Base-by-base conservation (phyloP, 129 eudicot genomes). In the Escallonia herrerae region DNA sequence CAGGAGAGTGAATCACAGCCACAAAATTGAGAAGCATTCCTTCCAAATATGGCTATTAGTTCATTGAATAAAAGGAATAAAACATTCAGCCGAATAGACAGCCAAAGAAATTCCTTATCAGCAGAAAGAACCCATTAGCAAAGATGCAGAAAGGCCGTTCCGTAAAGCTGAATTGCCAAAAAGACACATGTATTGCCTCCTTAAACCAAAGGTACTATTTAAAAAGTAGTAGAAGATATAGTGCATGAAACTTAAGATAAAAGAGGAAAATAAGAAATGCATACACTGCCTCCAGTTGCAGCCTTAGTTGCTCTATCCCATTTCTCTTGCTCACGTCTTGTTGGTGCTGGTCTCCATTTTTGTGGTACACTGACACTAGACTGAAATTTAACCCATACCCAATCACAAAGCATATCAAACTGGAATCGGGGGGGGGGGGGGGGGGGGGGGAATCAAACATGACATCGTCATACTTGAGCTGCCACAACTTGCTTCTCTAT, bases 271-370 rank as follows among this genome's bases (percentile, higher is more conserved):
- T 5, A 53, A 65, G 11, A 73, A 2, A 51, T 37, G 75, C 87
- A 65, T 89, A 94, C 99, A 74, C 86, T 94, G 81, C 99, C 99
- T 77, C 93, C 96, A 2, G 96, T 89, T 69, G 99, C 90, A 46
- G 90, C 96, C 81, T 89, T 89, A 56, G 87, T 45, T 68, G 99
- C 99, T 82, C 90, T 80, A 52, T 82, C 93, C 99, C 99, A 94
- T 79, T 86, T 94, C 22, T 94, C 90, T 69, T 76, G 91, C 77
- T 94, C 99, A 8, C 87, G 83, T 7, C 95, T 81, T 64, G 99
- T 94, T 22, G 99, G 96, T 60, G 96, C 99, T 44, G 90, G 87
- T 80, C 86, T 89, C 99, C 99, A 94, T 79, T 69, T 89, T 74
- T 13, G 76, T 41, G 80, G 53, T 6, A 74, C 40, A 13, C 8